phyloP scores from a whole-genome alignment of 768 basidiomycete genomes.

The Lactifluus hygrophoroides region DNA sequence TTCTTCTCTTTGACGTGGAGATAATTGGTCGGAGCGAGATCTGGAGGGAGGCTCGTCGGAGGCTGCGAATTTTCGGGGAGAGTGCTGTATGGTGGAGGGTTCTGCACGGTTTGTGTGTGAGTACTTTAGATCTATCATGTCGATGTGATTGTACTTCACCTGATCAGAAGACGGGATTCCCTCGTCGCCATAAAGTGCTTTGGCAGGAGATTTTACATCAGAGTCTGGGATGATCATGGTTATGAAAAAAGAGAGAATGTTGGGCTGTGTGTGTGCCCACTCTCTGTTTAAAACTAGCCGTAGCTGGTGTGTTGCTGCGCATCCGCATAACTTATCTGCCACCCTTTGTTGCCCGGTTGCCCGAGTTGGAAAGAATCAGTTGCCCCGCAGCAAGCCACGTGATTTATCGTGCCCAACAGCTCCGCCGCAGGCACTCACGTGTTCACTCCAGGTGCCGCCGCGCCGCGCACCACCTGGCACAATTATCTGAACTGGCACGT shows the following conservation, averaged over 20 bases:
- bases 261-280: not conserved
- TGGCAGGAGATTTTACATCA: not conserved
- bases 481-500: no score
- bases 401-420: no score
- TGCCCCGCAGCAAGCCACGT: no score
- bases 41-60: not conserved
- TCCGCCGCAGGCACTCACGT: no score
- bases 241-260: not conserved
- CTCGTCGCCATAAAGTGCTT: not conserved
- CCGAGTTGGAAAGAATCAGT: no score
- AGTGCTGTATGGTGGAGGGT: constrained; percentile 12
- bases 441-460: no score
- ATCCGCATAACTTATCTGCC: not conserved
- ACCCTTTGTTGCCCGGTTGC: no score
- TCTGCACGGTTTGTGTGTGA: not conserved
- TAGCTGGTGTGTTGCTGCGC: not conserved
- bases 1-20: constrained; percentile 6
- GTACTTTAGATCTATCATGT: not conserved
- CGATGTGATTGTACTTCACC: not conserved
- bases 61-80: not conserved
- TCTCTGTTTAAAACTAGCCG: not conserved
- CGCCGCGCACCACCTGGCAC: no score
- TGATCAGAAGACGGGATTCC: not conserved
- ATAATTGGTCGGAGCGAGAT: constrained; percentile 11
- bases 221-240: constrained; percentile 1